Percentiles rank a stretch among this genome's conserved stretches.
Conservation (phyloP, 2,329 filamentous ascomycete species). For the Ophiostoma sp. region DNA sequence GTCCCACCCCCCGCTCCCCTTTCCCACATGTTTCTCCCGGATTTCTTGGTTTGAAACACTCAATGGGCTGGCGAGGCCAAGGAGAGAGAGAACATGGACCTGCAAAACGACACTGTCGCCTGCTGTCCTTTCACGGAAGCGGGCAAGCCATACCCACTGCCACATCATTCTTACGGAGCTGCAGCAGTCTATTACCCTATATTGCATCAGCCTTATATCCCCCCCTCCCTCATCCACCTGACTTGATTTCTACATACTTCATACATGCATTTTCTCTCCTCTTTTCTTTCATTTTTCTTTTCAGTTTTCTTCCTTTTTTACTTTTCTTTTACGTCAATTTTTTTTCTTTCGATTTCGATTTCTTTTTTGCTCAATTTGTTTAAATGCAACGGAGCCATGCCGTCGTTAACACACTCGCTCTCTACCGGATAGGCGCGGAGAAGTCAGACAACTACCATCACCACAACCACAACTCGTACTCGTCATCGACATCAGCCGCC, state of each 20-base stretch:
- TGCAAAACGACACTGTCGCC: neutral
- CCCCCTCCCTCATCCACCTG: neutral
- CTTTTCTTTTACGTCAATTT: neutral
- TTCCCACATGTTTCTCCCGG: neutral
- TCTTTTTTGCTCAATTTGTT: neutral
- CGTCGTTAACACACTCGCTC: slow-evolving; percentile 11
- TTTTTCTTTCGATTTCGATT: neutral
- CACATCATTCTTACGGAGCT: slow-evolving; percentile 13
- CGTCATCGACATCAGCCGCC: neutral
- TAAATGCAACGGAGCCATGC: slow-evolving; percentile 2
- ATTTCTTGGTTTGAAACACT: slow-evolving; percentile 20
- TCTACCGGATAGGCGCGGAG: slow-evolving; percentile 19
- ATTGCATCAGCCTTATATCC: slow-evolving; percentile 19
- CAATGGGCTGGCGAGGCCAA: neutral
- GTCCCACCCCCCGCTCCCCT: neutral
- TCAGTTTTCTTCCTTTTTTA: neutral
- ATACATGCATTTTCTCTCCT: neutral
- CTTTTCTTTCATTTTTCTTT: neutral
- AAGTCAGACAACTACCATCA: neutral
- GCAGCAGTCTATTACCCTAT: slow-evolving; percentile 6
- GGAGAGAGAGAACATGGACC: neutral
- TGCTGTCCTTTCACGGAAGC: neutral
- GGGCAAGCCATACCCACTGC: neutral
- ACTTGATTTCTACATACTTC: too few relatives aligned
- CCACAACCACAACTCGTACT: slow-evolving; percentile 35